Evolutionary conservation across 768 basidiomycete genomes (phyloP).

Genomic region (Rickenella mellea): DNA sequence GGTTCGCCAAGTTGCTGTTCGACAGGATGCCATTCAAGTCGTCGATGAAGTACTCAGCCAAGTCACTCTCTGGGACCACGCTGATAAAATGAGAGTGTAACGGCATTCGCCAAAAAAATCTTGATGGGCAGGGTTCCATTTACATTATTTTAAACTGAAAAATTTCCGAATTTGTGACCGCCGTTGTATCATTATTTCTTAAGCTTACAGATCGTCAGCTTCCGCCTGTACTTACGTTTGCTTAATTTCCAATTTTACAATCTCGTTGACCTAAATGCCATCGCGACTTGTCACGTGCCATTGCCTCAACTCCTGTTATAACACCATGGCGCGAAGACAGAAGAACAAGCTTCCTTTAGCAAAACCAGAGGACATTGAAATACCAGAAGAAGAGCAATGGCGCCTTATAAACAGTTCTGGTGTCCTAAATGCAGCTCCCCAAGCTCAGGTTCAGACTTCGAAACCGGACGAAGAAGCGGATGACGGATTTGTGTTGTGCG

Average conservation of each 20-base stretch:
- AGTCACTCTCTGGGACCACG: neutral
- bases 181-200: no score
- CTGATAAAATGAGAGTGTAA: neutral
- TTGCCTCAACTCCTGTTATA: no score
- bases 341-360: neutral
- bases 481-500: slow-evolving; percentile 35
- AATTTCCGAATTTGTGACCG: no score
- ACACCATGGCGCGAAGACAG: neutral
- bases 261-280: no score
- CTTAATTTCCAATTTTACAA: no score
- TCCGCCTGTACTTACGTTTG: no score
- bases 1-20: neutral
- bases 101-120: no score
- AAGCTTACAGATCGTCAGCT: no score
- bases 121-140: no score
- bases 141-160: no score
- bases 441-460: neutral
- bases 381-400: slow-evolving; percentile 73
- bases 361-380: slow-evolving; percentile 23
- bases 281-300: no score
- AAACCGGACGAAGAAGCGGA: slow-evolving; percentile 16
- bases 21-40: neutral
- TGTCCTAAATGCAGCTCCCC: slow-evolving; percentile 16
- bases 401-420: slow-evolving; percentile 62
- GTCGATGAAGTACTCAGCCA: neutral